Evolutionary conservation across 2,329 filamentous ascomycete genomes (phyloP).

Genomic region (Claviceps spartinae): DNA sequence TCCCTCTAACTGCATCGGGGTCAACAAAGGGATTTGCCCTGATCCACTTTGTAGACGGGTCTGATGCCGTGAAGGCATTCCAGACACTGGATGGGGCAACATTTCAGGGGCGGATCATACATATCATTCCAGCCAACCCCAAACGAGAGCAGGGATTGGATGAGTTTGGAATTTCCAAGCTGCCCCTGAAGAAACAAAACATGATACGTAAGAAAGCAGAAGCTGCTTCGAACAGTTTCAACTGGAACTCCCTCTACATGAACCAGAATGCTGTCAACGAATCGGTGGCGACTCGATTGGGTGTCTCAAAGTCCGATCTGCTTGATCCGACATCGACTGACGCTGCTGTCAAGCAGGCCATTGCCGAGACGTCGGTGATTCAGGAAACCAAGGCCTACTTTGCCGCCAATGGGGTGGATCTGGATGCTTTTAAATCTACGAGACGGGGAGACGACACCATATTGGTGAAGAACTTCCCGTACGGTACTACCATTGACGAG

Average conservation of each 20-base stretch:
- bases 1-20: slow-evolving; percentile 61
- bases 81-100: slow-evolving; percentile 66
- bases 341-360: slow-evolving; percentile 88
- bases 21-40: slow-evolving; percentile 84
- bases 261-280: slow-evolving; percentile 90
- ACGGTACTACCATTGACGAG: slow-evolving; percentile 67
- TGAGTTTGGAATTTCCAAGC: slow-evolving; percentile 77
- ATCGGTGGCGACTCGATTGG: slow-evolving; percentile 73
- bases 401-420: slow-evolving; percentile 70
- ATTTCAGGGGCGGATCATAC: slow-evolving; percentile 84
- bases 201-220: slow-evolving; percentile 76
- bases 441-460: slow-evolving; percentile 78
- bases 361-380: slow-evolving; percentile 91
- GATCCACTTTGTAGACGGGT: slow-evolving; percentile 60
- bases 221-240: slow-evolving; percentile 67
- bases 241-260: slow-evolving; percentile 99
- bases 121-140: slow-evolving; percentile 72
- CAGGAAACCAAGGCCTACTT: slow-evolving; percentile 95
- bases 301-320: slow-evolving; percentile 80
- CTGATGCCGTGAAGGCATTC: slow-evolving; percentile 66
- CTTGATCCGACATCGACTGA: slow-evolving; percentile 93
- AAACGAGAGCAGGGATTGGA: slow-evolving; percentile 75
- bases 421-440: slow-evolving; percentile 78
- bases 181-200: slow-evolving; percentile 90
- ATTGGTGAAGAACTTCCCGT: slow-evolving; percentile 88